These are phyloP conservation scores for Leccinum angustisporum DNA, from an alignment of 1,284 basidiomycete species.

Conservation along the genomic window DNA sequence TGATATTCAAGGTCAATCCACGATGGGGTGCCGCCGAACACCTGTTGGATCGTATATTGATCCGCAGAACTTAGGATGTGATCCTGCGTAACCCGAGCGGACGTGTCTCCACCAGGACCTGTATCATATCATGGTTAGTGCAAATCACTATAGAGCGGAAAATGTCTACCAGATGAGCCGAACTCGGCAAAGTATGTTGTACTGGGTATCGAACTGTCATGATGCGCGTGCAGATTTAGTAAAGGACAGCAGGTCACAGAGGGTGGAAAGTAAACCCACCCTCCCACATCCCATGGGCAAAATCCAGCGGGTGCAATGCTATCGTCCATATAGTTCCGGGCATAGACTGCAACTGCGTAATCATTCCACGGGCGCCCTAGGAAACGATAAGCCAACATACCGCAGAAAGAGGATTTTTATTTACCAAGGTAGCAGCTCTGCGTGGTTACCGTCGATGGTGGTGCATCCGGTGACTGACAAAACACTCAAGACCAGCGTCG, in stretches of 20 bases:
- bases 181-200: constrained; percentile 64
- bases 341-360: constrained; percentile 53
- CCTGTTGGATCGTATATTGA: constrained; percentile 45
- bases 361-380: constrained; percentile 65
- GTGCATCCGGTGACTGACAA: constrained; percentile 59
- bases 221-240: neutral
- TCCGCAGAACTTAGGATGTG: constrained; percentile 46
- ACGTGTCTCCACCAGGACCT: constrained; percentile 58
- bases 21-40: constrained; percentile 49
- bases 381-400: neutral
- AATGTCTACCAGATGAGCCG: constrained; percentile 45
- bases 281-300: constrained; percentile 36
- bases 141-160: neutral
- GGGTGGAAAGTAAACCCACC: constrained; percentile 11
- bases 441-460: constrained; percentile 45
- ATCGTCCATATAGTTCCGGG: constrained; percentile 59
- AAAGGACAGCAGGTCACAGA: neutral
- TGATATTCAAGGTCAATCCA: constrained; percentile 59
- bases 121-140: constrained; percentile 16
- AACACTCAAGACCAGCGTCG: constrained; percentile 36
- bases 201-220: constrained; percentile 45
- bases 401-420: neutral
- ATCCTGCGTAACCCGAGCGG: constrained; percentile 45
- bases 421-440: constrained; percentile 53
- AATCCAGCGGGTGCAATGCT: constrained; percentile 54